Evolutionary conservation across 2,329 filamentous ascomycete species (phyloP), one percentile per base, ranked within the genome.

Genomic region (Alternaria solani): DNA sequence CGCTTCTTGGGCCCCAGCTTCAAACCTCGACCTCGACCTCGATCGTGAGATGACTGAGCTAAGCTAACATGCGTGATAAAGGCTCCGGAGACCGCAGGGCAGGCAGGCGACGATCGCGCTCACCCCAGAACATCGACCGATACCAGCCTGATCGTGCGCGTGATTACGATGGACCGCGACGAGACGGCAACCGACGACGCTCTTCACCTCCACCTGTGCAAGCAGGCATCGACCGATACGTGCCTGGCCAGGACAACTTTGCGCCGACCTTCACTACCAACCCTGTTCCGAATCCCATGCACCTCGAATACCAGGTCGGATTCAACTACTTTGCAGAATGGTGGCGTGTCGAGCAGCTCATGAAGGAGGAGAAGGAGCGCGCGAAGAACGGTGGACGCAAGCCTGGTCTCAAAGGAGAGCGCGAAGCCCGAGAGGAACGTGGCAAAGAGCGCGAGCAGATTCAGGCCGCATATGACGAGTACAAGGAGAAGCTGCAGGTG

Each of bases 261-360:
- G 77, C 85, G 30, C 82, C 85, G 8, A 78, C 81, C 18, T 79
- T 85, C 14, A 81, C 83, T 1, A 79, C 83, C 18, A 94, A 94
- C 67, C 91, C 90, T 8, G 81, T 94, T 3, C 84, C 86, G 12
- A 91, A 94, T 63, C 91, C 91, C 2, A 83, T 90, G 68, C 87
- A 87, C 62, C 83, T 94, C 9, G 87, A 90, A 3, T 93, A 91
- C 64, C 91, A 94, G 75, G 91, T 94, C 56, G 91, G 91, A 2
- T 94, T 94, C 78, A 94, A 91, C 14, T 94, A 90, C 78, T 94
- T 92, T 70, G 89, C 91, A 18, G 91, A 94, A 77, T 94, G 91
- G 91, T 94, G 91, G 91, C 87, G 91, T 62, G 84, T 89, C 66
- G 92, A 94, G 68, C 91, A 94, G 76, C 89, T 89, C 72, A 90